A percentile compares a stretch with the other conserved stretches of the same genome.
Evolutionary conservation across 805 yeast species (phyloP).

Genomic region (Wickerhamiella dianesei): DNA sequence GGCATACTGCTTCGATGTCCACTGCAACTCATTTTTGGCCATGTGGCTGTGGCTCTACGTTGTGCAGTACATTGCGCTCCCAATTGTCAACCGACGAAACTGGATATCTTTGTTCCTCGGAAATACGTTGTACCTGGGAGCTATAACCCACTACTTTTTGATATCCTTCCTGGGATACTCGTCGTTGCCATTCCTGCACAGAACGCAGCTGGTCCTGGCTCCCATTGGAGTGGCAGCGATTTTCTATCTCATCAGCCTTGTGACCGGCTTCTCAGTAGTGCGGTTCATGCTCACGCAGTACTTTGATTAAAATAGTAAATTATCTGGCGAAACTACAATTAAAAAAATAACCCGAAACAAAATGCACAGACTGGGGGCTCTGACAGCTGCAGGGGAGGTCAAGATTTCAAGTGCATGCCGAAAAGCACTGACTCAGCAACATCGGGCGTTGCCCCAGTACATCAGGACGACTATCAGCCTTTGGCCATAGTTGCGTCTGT

Average conservation of each 20-base stretch:
- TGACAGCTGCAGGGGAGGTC: not conserved
- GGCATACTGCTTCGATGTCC: slow-evolving; percentile 91
- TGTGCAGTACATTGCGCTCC: slow-evolving; percentile 60
- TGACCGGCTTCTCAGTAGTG: slow-evolving; percentile 63
- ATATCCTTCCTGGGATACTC: slow-evolving; percentile 84
- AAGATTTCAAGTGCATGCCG: not conserved
- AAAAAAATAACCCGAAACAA: too few species aligned
- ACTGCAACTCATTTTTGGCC: slow-evolving; percentile 75
- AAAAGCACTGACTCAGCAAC: not conserved
- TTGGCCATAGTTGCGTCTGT: not conserved
- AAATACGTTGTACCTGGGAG: slow-evolving; percentile 60
- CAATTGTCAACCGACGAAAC: slow-evolving; percentile 44
- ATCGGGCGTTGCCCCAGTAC: not conserved
- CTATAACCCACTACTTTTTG: slow-evolving; percentile 61
- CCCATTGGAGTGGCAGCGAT: slow-evolving; percentile 52
- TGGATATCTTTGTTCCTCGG: slow-evolving; percentile 63
- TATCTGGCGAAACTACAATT: too few species aligned
- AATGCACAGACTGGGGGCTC: too few species aligned
- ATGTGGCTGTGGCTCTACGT: slow-evolving; percentile 68
- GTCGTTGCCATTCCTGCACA: slow-evolving; percentile 52
- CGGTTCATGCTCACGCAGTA: slow-evolving; percentile 41
- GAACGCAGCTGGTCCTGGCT: slow-evolving; percentile 45
- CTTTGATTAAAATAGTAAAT: slow-evolving; percentile 22
- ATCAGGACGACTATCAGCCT: not conserved
- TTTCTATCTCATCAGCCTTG: slow-evolving; percentile 40